Conservation (phyloP, 352 stramenopile genomes). For the Globisporangium okanoganense region DNA sequence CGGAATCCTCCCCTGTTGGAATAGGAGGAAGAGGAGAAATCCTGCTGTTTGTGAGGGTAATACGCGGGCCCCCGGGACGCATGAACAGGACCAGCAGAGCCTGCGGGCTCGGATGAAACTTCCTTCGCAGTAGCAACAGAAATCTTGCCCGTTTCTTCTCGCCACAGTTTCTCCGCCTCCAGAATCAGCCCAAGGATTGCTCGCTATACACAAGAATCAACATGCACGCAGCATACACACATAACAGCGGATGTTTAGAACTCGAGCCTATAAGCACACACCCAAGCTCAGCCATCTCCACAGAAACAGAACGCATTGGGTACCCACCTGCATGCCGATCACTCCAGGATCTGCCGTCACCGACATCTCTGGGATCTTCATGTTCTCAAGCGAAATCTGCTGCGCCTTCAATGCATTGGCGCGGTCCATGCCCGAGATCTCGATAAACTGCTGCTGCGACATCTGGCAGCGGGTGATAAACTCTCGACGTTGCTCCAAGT, state of each 20-base stretch:
- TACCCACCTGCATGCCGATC: constrained; percentile 49
- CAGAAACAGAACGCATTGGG: not conserved
- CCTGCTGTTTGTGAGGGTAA: not conserved
- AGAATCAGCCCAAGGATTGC: constrained; percentile 65
- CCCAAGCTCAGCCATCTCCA: not conserved
- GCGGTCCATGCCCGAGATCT: constrained; percentile 69
- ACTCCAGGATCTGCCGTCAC: constrained; percentile 44
- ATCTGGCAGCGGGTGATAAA: constrained; percentile 65
- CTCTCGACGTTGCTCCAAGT: constrained; percentile 59
- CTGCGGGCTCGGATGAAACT: not conserved
- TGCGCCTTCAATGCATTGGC: constrained; percentile 54
- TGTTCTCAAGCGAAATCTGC: constrained; percentile 63
- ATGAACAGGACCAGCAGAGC: not conserved
- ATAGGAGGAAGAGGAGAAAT: constrained; percentile 8
- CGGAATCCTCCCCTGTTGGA: constrained; percentile 11
- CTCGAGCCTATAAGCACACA: not conserved
- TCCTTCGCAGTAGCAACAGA: constrained; percentile 4
- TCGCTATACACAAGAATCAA: constrained; percentile 31
- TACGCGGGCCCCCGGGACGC: not conserved
- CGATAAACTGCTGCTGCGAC: constrained; percentile 77
- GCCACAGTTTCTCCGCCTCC: constrained; percentile 64
- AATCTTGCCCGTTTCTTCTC: constrained; percentile 37
- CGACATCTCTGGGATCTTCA: constrained; percentile 69
- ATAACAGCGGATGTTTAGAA: not conserved
- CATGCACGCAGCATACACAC: constrained; percentile 1